A percentile compares a stretch with the other conserved stretches of the same genome.
phyloP scores from a whole-genome alignment of 192 early-diverging fungal genomes.

The Coemansia biformis region DNA sequence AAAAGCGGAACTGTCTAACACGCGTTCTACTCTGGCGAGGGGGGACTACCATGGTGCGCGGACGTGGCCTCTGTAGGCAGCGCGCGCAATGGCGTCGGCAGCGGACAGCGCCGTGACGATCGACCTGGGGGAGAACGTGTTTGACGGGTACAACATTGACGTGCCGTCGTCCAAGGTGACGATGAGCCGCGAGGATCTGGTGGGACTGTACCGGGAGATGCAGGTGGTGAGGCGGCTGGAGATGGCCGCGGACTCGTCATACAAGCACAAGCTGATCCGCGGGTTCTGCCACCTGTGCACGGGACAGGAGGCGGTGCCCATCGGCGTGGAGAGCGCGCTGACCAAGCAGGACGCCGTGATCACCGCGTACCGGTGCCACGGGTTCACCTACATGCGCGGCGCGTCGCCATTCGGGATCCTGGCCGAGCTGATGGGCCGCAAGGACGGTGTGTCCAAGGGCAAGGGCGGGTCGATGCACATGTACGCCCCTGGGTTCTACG shows the following conservation, averaged over 20 bases:
- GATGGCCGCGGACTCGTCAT: slow-evolving; percentile 87
- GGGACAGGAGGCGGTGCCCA: slow-evolving; percentile 91
- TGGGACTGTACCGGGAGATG: slow-evolving; percentile 86
- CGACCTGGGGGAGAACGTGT: slow-evolving; percentile 66
- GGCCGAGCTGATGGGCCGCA: slow-evolving; percentile 79
- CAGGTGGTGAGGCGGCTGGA: slow-evolving; percentile 85
- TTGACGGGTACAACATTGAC: slow-evolving; percentile 81
- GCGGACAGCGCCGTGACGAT: slow-evolving; percentile 53
- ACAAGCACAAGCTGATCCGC: slow-evolving; percentile 95
- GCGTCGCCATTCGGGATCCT: slow-evolving; percentile 59
- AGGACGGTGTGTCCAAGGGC: slow-evolving; percentile 80
- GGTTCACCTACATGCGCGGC: slow-evolving; percentile 87
- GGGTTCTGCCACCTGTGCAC: slow-evolving; percentile 99
- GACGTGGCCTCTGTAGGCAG: slow-evolving; percentile 8
- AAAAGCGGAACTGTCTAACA: too few relatives aligned
- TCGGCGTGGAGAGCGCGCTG: slow-evolving; percentile 91
- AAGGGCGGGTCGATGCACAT: slow-evolving; percentile 99
- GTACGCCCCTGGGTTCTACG: slow-evolving; percentile 93
- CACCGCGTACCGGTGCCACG: slow-evolving; percentile 98
- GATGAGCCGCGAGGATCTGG: slow-evolving; percentile 64
- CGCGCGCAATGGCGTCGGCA: slow-evolving; percentile 31
- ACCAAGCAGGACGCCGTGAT: slow-evolving; percentile 86
- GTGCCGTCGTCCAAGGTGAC: slow-evolving; percentile 57
- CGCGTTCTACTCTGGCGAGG: too few relatives aligned
- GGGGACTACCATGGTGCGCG: too few relatives aligned